A percentile compares a stretch with the other conserved stretches of the same genome.
These are phyloP conservation scores for Saccharomyces hybrid DNA, from an alignment of 1,139 yeast species.

Conservation along the genomic window DNA sequence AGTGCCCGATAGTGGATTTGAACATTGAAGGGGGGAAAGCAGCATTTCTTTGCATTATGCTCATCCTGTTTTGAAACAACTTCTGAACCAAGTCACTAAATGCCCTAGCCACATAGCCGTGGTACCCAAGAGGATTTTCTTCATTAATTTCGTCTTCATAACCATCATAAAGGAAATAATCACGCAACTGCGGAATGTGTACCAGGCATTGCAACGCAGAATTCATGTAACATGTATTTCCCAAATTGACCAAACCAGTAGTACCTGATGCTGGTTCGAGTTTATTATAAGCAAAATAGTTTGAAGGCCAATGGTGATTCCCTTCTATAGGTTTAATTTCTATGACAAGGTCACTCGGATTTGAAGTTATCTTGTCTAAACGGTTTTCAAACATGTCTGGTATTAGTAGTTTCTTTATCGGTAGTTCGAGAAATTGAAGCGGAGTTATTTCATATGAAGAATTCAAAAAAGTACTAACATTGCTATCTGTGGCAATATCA, in stretches of 20 bases:
- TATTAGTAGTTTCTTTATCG: conserved; percentile 19
- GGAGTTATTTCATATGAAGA: conserved; percentile 26
- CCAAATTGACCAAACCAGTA: conserved; percentile 70
- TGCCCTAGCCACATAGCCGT: conserved; percentile 69
- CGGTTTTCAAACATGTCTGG: conserved; percentile 12
- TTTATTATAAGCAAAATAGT: conserved; percentile 27
- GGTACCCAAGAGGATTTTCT: conserved; percentile 76
- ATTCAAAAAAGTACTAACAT: conserved; percentile 1
- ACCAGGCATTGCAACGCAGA: conserved; percentile 86
- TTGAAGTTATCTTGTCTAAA: conserved; percentile 20
- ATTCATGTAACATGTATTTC: conserved; percentile 95
- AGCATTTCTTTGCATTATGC: conserved; percentile 2
- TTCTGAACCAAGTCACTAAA: conserved; percentile 61
- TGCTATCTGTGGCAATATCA: conserved; percentile 7
- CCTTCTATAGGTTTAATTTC: conserved; percentile 23
- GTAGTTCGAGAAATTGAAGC: conserved; percentile 23
- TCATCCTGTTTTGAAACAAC: conserved; percentile 36
- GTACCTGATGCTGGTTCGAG: conserved; percentile 38
- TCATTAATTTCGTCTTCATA: conserved; percentile 61
- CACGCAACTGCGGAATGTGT: conserved; percentile 77
- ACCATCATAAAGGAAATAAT: conserved; percentile 61
- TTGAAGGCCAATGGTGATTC: conserved; percentile 34
- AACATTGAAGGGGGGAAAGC: conserved; percentile 61
- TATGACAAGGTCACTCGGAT: conserved; percentile 26
- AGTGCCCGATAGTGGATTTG: conserved; percentile 70